Evolutionary conservation across 164 flowering plant genomes (phyloP), one percentile per base, ranked within the genome.

Genomic region (Liriodendron chinense): DNA sequence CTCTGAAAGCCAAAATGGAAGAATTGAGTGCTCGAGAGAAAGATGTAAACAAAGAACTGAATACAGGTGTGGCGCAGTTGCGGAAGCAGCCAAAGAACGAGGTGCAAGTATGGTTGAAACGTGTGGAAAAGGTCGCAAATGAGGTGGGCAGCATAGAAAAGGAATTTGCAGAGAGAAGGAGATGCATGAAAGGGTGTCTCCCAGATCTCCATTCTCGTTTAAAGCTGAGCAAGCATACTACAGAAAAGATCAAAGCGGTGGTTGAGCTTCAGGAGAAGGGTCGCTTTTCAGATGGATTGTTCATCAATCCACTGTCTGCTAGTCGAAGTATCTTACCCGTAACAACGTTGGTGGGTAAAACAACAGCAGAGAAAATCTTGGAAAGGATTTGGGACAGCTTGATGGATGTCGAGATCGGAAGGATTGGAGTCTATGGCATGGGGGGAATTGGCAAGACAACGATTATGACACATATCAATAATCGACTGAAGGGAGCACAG

Each of bases 391-490:
- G 56, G 61, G 59, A 63, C 13, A 8, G 22, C 22, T 62, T 70
- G 16, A 48, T 23, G 69, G 48, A 64, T 63, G 70, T 8, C 16
- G 50, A 48, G 3, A 34, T 71, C 1, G 65, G 64, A 18, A 76
- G 1, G 26, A 71, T 76, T 49, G 78, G 74, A 7, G 50, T 76
- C 47, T 71, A 49, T 71, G 78, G 74, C 9, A 57, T 76, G 78
- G 78, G 73, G 28, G 78, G 78, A 47, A 74, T 76, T 5, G 78
- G 78, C 21, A 76, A 76, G 43, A 71, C 78, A 2, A 76, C 78
- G 1, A 56, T 75, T 2, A 61, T 75, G 68, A 75, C 13, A 8
- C 47, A 75, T 20, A 47, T 75, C 57, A 57, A 68, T 34, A 70
- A 70, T 23, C 50, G 6, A 12, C 20, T 75, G 4, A 65, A 23